Conservation (phyloP, 768 basidiomycete species). For the Lactarius hengduanensis region DNA sequence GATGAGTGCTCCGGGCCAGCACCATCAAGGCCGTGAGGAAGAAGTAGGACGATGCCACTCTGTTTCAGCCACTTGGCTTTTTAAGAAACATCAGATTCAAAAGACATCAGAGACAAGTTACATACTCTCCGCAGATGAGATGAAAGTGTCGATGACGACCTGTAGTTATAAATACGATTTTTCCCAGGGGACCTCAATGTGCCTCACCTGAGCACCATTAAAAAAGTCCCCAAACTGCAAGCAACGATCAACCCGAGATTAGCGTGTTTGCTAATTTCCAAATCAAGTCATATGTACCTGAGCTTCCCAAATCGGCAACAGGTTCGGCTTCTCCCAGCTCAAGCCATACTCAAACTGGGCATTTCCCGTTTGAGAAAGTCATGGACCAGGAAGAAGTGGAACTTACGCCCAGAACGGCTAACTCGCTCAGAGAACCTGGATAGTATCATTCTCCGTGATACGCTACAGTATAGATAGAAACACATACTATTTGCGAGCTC, state of each 20-base stretch:
- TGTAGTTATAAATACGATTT: constrained; percentile 32
- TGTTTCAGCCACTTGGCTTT: constrained; percentile 92
- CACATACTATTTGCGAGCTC: constrained; percentile 84
- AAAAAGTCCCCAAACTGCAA: constrained; percentile 86
- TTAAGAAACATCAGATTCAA: constrained; percentile 16
- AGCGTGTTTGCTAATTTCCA: not conserved
- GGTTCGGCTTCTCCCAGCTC: constrained; percentile 81
- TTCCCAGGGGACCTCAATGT: constrained; percentile 3
- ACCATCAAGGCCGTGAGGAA: constrained; percentile 90
- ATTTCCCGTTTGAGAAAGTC: constrained; percentile 2
- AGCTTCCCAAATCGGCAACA: constrained; percentile 90
- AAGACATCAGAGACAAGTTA: constrained; percentile 19
- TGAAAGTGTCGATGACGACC: constrained; percentile 87
- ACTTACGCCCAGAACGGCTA: constrained; percentile 83
- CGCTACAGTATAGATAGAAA: not conserved
- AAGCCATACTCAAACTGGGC: constrained; percentile 83
- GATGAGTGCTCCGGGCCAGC: constrained; percentile 95
- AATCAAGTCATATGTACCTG: constrained; percentile 49
- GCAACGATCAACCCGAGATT: constrained; percentile 11
- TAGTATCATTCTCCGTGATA: not conserved
- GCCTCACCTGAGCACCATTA: constrained; percentile 73
- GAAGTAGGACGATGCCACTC: constrained; percentile 79
- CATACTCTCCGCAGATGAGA: constrained; percentile 82
- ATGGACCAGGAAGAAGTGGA: no score
- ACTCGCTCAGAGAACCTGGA: constrained; percentile 81